These are phyloP conservation scores for Schizochytrium sp. DNA, from an alignment of 108 stramenopile genomes.

Conservation along the genomic window DNA sequence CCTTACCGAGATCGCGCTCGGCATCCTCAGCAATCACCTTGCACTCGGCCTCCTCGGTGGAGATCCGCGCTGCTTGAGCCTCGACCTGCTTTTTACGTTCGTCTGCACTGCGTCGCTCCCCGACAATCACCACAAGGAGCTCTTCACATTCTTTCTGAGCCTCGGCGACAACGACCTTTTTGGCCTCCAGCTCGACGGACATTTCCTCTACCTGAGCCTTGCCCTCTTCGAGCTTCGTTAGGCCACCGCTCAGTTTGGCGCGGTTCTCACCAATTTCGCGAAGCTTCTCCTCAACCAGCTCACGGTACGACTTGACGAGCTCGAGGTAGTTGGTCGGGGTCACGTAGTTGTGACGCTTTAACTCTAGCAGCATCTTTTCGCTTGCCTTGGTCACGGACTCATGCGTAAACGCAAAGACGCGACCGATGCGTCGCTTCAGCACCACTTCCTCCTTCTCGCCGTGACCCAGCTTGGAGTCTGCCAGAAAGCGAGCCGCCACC, in stretches of 20 bases:
- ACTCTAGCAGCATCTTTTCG: constrained; percentile 43
- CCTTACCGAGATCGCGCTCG: constrained; percentile 47
- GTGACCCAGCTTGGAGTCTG: constrained; percentile 18
- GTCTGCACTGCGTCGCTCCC: constrained; percentile 49
- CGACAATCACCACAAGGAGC: constrained; percentile 52
- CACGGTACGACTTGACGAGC: constrained; percentile 53
- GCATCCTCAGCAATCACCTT: constrained; percentile 57
- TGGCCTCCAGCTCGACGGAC: constrained; percentile 49
- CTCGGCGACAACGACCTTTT: constrained; percentile 42
- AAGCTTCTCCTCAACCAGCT: constrained; percentile 44
- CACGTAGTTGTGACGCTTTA: constrained; percentile 61
- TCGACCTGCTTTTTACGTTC: constrained; percentile 54
- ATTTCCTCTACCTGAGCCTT: constrained; percentile 48
- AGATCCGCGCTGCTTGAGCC: constrained; percentile 47
- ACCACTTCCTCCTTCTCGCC: not conserved
- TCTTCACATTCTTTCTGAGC: constrained; percentile 54
- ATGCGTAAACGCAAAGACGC: constrained; percentile 45
- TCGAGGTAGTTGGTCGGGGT: constrained; percentile 63
- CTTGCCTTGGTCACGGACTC: constrained; percentile 33
- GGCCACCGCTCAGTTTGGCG: constrained; percentile 51
- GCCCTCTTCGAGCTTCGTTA: constrained; percentile 52
- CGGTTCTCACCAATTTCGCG: constrained; percentile 35
- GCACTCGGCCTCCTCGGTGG: constrained; percentile 46
- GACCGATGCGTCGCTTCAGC: constrained; percentile 25
- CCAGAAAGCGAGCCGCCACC: constrained; percentile 49